Conservation (phyloP, 1,284 basidiomycete species). For the Exobasidium cylindrosporum region DNA sequence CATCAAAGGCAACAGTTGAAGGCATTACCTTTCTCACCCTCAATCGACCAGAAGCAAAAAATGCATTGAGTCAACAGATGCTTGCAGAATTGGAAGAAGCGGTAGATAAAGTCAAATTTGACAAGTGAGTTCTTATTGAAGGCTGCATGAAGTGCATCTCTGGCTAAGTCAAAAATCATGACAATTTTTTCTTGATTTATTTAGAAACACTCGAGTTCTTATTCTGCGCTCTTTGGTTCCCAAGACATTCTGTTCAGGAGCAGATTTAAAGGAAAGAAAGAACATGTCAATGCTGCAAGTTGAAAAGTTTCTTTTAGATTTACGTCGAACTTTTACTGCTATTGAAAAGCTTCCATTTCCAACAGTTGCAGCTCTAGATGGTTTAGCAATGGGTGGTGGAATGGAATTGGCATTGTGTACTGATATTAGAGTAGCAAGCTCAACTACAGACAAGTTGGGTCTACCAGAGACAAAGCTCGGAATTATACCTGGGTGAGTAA, state of each 20-base stretch:
- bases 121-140: conserved; percentile 20
- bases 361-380: conserved; percentile 87
- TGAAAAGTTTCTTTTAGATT: conserved; percentile 71
- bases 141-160: not conserved
- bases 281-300: conserved; percentile 67
- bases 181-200: not conserved
- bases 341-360: conserved; percentile 80
- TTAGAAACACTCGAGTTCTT: conserved; percentile 21
- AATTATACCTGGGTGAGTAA: conserved; percentile 75
- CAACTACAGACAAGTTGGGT: conserved; percentile 71
- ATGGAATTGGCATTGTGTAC: conserved; percentile 81
- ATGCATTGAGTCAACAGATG: conserved; percentile 77
- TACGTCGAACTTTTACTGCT: conserved; percentile 70
- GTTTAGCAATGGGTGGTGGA: conserved; percentile 86
- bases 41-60: conserved; percentile 79
- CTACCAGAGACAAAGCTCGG: conserved; percentile 80
- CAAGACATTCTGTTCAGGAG: conserved; percentile 70
- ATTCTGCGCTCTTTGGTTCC: conserved; percentile 30
- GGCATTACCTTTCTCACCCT: conserved; percentile 60
- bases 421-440: conserved; percentile 76
- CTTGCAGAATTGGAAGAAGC: conserved; percentile 68
- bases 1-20: not conserved
- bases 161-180: not conserved
- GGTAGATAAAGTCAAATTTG: conserved; percentile 59
- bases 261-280: conserved; percentile 80